These are phyloP conservation scores for Hortiboletus flavorubellus DNA, from an alignment of 768 basidiomycete species.

Conservation along the genomic window DNA sequence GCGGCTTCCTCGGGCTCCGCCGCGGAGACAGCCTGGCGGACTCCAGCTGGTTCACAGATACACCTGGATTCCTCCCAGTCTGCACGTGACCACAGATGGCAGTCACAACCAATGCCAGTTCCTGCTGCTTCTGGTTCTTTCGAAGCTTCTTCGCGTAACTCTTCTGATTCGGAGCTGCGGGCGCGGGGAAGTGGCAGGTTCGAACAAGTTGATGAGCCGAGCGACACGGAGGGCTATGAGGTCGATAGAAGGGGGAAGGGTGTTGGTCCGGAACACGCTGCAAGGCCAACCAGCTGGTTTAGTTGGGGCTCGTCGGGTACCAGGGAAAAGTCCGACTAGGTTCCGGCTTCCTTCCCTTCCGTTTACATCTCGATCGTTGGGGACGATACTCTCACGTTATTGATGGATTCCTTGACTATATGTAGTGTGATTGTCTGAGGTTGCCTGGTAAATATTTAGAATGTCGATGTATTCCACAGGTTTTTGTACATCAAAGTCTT, in stretches of 20 bases:
- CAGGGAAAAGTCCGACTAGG: slow-evolving; percentile 23
- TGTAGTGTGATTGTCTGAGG: slow-evolving; percentile 1
- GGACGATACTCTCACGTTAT: background rate
- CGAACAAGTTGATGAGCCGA: slow-evolving; percentile 70
- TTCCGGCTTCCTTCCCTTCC: background rate
- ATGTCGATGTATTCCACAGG: background rate
- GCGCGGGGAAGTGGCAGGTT: slow-evolving; percentile 49
- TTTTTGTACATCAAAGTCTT: background rate
- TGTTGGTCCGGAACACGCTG: slow-evolving; percentile 20
- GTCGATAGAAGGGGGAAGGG: slow-evolving; percentile 22
- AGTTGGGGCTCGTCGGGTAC: slow-evolving; percentile 31
- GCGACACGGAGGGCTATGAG: slow-evolving; percentile 66
- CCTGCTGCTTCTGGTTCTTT: slow-evolving; percentile 33
- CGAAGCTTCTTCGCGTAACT: slow-evolving; percentile 31
- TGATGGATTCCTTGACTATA: background rate
- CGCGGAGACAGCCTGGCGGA: slow-evolving; percentile 26
- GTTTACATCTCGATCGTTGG: background rate
- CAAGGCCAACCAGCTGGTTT: slow-evolving; percentile 33
- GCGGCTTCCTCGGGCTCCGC: slow-evolving; percentile 39
- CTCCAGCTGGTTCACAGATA: slow-evolving; percentile 30
- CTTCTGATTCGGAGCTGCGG: slow-evolving; percentile 44
- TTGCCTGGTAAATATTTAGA: slow-evolving; percentile 4
- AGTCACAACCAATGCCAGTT: slow-evolving; percentile 33
- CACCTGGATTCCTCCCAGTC: slow-evolving; percentile 26
- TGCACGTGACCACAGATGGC: slow-evolving; percentile 44